Base-by-base conservation (phyloP, 2,329 filamentous ascomycete genomes). In the Hypomyces rosellus region DNA sequence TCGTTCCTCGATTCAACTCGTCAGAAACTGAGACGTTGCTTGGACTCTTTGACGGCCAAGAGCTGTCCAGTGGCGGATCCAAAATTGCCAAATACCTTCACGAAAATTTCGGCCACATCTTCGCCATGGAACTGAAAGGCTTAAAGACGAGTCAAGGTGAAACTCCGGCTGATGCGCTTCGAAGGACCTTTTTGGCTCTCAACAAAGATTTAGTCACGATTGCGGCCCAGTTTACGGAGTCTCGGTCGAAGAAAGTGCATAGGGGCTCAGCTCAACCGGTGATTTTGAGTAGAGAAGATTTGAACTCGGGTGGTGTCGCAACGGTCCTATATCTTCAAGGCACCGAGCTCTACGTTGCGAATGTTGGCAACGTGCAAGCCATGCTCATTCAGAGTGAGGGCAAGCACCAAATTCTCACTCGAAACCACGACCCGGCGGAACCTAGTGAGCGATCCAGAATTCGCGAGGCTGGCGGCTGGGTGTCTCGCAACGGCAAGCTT, bases 1-100 rank as follows among this genome's bases (percentile, higher is more conserved):
- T 99, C 16, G 88, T 97, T 30, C 93, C 93, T 11, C 83, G 89
- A 42, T 93, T 96, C 71, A 87, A 91, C 62, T 88, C 90, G 14
- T 88, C 87, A 47, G 90, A 97, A 58, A 86, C 89, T 40, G 91
- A 97, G 67, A 91, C 89, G 41, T 77, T 99, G 2, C 73, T 99
- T 42, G 93, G 92, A n/a, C 78, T 99, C 68, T 99, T 99, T 63
- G 95, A 99, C 64, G 93, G 93, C 3, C 89, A 96, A 65, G 81
- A 85, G n/a, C 76, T 95, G 51, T 88, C 89, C 2, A 90, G 82
- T 54, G 88, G 91, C 54, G 95, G 93, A 40, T 96, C 91, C 55
- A 95, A 95, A 72, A 89, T 99, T 59, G 91, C 93, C 57, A 97
- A 96, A 66, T 99, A 89, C 62, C 74, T 99, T 30, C 92, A 99